Conservation (phyloP, 495 filamentous ascomycete genomes). For the Saxispiralis lemnorum region DNA sequence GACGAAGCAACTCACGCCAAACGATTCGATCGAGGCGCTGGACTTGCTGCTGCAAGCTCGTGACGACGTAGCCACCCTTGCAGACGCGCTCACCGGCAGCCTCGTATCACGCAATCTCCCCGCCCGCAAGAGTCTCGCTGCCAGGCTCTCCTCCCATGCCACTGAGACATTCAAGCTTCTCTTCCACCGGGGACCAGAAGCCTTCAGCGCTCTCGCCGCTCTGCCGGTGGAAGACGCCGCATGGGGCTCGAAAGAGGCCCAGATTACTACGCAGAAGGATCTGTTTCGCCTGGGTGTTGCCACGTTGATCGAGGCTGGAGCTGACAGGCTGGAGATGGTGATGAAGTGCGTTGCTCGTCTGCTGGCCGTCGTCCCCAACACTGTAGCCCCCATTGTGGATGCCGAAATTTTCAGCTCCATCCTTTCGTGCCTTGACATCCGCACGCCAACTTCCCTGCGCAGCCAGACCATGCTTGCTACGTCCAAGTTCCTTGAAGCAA, state of each 20-base stretch:
- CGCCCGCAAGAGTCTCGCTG: conserved; percentile 38
- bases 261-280: conserved; percentile 34
- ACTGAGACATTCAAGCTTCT: conserved; percentile 38
- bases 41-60: conserved; percentile 34
- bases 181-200: conserved; percentile 42
- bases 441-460: conserved; percentile 46
- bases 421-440: conserved; percentile 57
- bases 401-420: conserved; percentile 64
- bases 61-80: conserved; percentile 28
- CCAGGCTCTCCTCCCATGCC: conserved; percentile 31
- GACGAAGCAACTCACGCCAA: conserved; percentile 33
- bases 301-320: conserved; percentile 43
- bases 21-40: conserved; percentile 36
- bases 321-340: conserved; percentile 39
- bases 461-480: conserved; percentile 59
- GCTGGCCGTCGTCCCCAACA: conserved; percentile 38
- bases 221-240: conserved; percentile 38
- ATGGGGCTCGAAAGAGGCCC: conserved; percentile 37
- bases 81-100: conserved; percentile 39
- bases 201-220: conserved; percentile 38
- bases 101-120: conserved; percentile 34
- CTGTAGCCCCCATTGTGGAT: conserved; percentile 51
- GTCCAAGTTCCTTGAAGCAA: conserved; percentile 61
- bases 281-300: conserved; percentile 50
- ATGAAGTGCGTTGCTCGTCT: conserved; percentile 46